These are phyloP conservation scores for Durio zibethinus DNA, from an alignment of 345 rosid species.

Conservation along the genomic window DNA sequence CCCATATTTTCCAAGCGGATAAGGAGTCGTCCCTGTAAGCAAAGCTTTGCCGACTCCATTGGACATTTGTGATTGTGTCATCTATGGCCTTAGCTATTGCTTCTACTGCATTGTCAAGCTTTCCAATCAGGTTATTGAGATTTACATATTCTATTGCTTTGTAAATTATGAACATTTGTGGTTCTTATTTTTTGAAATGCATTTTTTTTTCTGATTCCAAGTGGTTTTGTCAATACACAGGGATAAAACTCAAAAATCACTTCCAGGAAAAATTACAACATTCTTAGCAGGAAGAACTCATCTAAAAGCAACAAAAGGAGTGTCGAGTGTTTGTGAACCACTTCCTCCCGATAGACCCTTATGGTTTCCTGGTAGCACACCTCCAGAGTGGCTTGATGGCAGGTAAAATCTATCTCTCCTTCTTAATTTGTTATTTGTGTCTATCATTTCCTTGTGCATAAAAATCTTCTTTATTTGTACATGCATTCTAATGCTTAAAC, in stretches of 20 bases:
- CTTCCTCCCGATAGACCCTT: slow-evolving; percentile 93
- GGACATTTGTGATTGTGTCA: background rate
- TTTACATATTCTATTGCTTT: background rate
- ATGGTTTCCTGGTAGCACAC: slow-evolving; percentile 91
- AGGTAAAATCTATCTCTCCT: slow-evolving; percentile 33
- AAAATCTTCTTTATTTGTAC: background rate
- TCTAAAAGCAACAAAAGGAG: slow-evolving; percentile 67
- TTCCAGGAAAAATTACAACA: background rate
- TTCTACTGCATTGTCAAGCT: background rate
- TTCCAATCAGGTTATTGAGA: background rate
- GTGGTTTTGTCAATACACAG: background rate
- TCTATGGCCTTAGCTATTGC: slow-evolving; percentile 6
- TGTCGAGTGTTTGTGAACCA: slow-evolving; percentile 80
- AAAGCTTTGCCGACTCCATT: background rate
- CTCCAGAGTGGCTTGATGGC: slow-evolving; percentile 95
- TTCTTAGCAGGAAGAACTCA: background rate
- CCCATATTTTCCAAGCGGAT: background rate
- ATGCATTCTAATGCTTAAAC: background rate
- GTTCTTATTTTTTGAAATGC: background rate
- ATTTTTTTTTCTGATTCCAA: background rate
- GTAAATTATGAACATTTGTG: background rate
- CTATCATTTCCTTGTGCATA: background rate
- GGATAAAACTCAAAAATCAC: background rate
- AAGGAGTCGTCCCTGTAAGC: background rate
- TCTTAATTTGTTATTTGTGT: too few relatives aligned